Evolutionary conservation across 2,329 filamentous ascomycete species (phyloP), one percentile per base, ranked within the genome.

Genomic region (Hymenoscyphus albidus): DNA sequence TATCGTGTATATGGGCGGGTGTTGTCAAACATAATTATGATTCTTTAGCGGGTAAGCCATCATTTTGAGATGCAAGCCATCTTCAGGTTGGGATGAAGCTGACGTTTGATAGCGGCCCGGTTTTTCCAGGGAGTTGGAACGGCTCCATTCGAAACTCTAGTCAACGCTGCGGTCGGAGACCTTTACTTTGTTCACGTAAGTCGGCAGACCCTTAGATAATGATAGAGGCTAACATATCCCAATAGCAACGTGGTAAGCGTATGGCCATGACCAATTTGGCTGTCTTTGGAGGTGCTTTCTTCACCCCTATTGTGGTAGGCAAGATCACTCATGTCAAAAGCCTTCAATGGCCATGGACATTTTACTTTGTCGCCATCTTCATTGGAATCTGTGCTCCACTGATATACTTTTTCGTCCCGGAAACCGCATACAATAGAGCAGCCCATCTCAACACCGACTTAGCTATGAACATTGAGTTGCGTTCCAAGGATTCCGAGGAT

Each of bases 111-210:
- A 54, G 91, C 87, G 78, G 89, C 94, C 13, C 83, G 94, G 13
- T 84, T 96, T 61, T 85, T 96, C 64, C 94, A 97, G 77, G 94
- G 94, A 22, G 83, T 97, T 55, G 93, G 90, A 0, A 83, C 93
- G 18, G 93, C 93, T 9, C 93, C 94, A 0, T 97, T 95, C 70
- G 94, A 98, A 78, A 91, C 91, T 0, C 80, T 97, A 31, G 89
- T 97, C 64, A 97, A 96, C 76, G 92, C 92, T 0, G 89, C 87
- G 59, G 91, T 97, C 6, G 94, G 93, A 51, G 94, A 98, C 76
- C 76, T 98, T 61, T 97, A 94, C 77, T 95, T 88, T 76, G 92
- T 97, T 32, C 94, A 94, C 78, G 87, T 91, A 76, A 77, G 85
- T 76, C n/a, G 14, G 44, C 4, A n/a, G 27, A 55, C 14, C 18